phyloP scores from a whole-genome alignment of 805 yeast genomes.

The Cyberlindnera lachancei region DNA sequence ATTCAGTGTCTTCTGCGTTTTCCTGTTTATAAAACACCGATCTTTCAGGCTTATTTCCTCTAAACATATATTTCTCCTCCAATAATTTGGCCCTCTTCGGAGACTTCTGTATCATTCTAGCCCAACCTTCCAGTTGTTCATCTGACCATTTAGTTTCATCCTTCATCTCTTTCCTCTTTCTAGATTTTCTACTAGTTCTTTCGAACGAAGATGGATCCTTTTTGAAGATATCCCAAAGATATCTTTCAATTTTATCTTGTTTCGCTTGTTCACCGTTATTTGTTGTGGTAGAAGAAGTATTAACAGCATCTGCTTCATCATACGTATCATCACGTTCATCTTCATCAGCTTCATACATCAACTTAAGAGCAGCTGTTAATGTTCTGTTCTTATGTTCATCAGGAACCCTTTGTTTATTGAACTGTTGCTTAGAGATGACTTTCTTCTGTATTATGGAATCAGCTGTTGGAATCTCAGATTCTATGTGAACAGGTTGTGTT shows the following conservation, averaged over 20 bases:
- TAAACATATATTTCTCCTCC: slow-evolving; percentile 54
- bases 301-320: slow-evolving; percentile 38
- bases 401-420: slow-evolving; percentile 24
- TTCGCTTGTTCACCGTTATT: slow-evolving; percentile 13
- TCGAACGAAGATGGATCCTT: slow-evolving; percentile 42
- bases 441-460: slow-evolving; percentile 12
- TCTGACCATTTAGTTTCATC: slow-evolving; percentile 63
- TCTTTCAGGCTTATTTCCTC: slow-evolving; percentile 31
- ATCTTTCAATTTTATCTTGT: slow-evolving; percentile 40
- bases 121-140: slow-evolving; percentile 94
- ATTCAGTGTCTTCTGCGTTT: too few relatives aligned
- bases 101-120: slow-evolving; percentile 58
- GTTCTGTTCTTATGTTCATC: slow-evolving; percentile 51
- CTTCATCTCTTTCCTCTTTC: slow-evolving; percentile 44
- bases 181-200: slow-evolving; percentile 42
- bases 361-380: slow-evolving; percentile 48
- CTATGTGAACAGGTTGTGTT: slow-evolving; percentile 18
- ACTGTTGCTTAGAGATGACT: slow-evolving; percentile 9
- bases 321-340: slow-evolving; percentile 83
- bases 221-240: slow-evolving; percentile 49
- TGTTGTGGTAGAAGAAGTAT: slow-evolving; percentile 11
- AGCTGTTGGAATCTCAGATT: slow-evolving; percentile 12
- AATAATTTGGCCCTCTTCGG: slow-evolving; percentile 54
- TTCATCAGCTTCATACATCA: slow-evolving; percentile 69
- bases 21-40: too few relatives aligned